These are phyloP conservation scores for Brassica incana DNA, from an alignment of 345 rosid species.

Conservation along the genomic window DNA sequence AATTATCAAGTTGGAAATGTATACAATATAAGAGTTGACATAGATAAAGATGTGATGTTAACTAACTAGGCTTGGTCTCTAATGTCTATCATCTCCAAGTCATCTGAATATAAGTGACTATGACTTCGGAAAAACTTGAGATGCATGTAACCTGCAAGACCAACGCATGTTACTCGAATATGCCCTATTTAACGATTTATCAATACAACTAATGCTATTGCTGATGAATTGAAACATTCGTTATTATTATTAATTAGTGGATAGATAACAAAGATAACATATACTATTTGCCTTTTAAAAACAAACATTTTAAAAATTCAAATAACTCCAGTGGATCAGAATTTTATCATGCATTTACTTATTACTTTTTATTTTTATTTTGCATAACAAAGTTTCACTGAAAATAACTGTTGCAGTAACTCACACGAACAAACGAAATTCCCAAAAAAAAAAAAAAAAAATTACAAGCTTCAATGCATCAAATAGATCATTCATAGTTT, in stretches of 20 bases:
- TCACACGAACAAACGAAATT: neutral
- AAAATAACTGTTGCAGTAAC: neutral
- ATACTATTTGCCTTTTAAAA: no score
- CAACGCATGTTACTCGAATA: neutral
- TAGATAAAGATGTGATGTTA: slow-evolving; percentile 22
- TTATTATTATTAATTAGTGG: no score
- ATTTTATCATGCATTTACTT: neutral
- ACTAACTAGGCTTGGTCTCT: neutral
- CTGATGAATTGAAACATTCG: no score
- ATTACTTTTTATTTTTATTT: neutral
- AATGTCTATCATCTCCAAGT: neutral
- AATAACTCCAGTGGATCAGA: neutral
- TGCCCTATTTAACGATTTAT: no score
- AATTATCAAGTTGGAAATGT: neutral
- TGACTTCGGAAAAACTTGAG: neutral
- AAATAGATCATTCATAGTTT: neutral
- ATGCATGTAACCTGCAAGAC: neutral
- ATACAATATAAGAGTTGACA: slow-evolving; percentile 8
- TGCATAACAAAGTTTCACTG: neutral
- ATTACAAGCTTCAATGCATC: neutral
- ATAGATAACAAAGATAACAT: no score
- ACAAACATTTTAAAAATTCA: neutral
- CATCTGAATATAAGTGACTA: slow-evolving; percentile 7
- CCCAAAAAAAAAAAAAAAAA: neutral
- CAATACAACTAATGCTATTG: no score